Evolutionary conservation across 441 rosid genomes (phyloP).

Genomic region (Adansonia madagascariensis): DNA sequence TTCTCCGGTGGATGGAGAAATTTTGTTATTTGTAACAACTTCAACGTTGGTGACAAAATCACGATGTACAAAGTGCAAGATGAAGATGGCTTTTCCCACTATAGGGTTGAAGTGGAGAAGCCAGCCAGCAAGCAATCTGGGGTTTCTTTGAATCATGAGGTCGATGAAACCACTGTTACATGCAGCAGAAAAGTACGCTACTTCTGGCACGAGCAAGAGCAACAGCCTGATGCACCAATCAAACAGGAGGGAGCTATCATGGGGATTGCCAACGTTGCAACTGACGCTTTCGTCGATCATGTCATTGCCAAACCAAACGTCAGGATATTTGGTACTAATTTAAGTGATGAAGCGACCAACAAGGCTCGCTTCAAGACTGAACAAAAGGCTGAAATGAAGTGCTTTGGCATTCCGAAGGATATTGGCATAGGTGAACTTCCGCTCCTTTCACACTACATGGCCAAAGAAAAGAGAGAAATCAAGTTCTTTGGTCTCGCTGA

Average conservation of each 20-base stretch:
- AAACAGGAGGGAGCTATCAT: not conserved
- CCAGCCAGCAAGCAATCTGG: not conserved
- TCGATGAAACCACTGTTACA: not conserved
- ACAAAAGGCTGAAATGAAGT: not conserved
- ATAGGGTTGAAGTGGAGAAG: not conserved
- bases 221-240: not conserved
- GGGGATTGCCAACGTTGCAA: not conserved
- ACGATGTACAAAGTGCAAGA: not conserved
- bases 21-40: not conserved
- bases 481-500: not conserved
- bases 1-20: constrained; percentile 15
- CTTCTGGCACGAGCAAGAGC: not conserved
- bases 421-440: not conserved
- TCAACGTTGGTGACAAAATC: not conserved
- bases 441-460: not conserved
- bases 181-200: not conserved
- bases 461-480: not conserved
- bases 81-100: not conserved
- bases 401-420: not conserved
- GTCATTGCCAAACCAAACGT: not conserved
- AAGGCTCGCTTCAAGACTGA: not conserved
- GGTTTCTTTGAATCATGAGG: not conserved
- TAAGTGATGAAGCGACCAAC: no score
- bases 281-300: not conserved
- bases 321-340: not conserved